These are phyloP conservation scores for Tetrahymena borealis DNA, from an alignment of 73 alveolate genomes.

Conservation along the genomic window DNA sequence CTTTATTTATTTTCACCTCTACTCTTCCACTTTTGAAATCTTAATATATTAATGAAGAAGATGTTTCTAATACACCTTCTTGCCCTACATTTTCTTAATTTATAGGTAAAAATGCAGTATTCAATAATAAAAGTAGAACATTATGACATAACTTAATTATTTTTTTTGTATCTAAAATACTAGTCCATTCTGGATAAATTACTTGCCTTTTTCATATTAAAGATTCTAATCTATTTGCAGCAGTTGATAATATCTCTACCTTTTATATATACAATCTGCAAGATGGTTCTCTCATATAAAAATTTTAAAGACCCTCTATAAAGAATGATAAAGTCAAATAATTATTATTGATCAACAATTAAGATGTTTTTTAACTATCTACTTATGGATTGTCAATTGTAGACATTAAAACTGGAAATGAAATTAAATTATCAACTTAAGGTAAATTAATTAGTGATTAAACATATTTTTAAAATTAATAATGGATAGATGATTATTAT, in stretches of 20 bases:
- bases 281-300: not conserved
- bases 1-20: no score
- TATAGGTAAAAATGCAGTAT: not conserved
- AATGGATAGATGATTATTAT: no score
- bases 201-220: not conserved
- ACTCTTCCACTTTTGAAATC: no score
- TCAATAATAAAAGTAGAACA: not conserved
- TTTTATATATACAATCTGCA: no score
- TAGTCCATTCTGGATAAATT: not conserved
- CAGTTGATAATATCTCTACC: not conserved
- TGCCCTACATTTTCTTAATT: no score
- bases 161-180: no score
- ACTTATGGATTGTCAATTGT: not conserved
- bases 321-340: not conserved
- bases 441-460: not conserved
- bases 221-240: not conserved
- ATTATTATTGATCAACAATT: no score
- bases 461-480: no score
- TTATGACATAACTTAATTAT: no score
- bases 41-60: no score
- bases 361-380: not conserved
- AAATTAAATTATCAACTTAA: not conserved
- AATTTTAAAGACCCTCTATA: not conserved
- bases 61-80: no score
- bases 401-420: not conserved